These are phyloP conservation scores for Botrytis hyacinthi DNA, from an alignment of 2,329 filamentous ascomycete genomes.

Conservation along the genomic window DNA sequence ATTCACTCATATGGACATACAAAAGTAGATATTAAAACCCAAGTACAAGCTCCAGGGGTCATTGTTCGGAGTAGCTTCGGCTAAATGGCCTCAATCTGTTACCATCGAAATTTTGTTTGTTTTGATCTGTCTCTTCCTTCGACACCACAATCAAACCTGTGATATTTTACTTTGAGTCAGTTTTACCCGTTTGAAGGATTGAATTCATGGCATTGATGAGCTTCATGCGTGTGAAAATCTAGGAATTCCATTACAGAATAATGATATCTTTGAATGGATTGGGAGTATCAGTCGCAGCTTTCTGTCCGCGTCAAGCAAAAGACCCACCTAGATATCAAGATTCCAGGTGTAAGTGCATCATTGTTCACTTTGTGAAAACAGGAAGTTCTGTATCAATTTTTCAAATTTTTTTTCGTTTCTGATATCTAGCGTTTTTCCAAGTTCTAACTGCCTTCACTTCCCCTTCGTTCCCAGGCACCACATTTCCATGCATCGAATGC, in stretches of 20 bases:
- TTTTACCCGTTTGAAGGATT: no score
- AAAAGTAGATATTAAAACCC: background rate
- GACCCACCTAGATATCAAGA: background rate
- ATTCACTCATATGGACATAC: background rate
- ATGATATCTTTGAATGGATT: no score
- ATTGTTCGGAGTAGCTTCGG: background rate
- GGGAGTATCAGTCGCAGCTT: background rate
- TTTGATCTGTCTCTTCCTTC: no score
- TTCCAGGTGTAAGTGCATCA: background rate
- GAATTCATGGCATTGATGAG: background rate
- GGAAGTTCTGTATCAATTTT: background rate
- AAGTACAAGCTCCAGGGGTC: background rate
- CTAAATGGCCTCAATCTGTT: background rate
- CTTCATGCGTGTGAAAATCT: background rate
- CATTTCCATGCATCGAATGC: background rate
- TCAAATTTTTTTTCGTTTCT: fast-evolving
- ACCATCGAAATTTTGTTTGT: background rate
- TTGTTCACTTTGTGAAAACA: background rate
- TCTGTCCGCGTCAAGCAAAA: background rate
- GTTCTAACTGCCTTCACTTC: background rate
- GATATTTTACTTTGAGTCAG: background rate
- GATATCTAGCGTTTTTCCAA: background rate
- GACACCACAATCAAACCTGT: background rate
- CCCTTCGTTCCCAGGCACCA: background rate
- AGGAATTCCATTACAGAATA: background rate